Evolutionary conservation across 164 flowering plant genomes (phyloP).

Genomic region (Cinnamomum chago): DNA sequence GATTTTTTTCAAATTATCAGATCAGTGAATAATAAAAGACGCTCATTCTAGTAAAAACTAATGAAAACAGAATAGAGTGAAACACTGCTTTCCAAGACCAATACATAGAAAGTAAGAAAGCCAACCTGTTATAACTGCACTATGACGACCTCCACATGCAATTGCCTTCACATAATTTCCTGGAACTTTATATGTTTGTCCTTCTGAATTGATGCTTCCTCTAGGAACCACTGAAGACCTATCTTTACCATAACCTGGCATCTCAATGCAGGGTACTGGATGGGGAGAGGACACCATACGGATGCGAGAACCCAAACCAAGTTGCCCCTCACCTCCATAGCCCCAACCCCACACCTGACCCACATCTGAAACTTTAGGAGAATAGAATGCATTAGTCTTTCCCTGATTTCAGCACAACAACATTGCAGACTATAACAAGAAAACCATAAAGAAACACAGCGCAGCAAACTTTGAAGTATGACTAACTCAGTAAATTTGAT

Average conservation of each 20-base stretch:
- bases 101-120: too few species aligned
- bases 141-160: constrained; percentile 98
- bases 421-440: too few species aligned
- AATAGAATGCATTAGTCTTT: constrained; percentile 25
- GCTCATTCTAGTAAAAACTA: not conserved
- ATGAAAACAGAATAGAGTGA: not conserved
- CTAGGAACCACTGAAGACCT: constrained; percentile 40
- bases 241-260: constrained; percentile 48
- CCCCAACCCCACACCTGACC: constrained; percentile 99
- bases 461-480: too few species aligned
- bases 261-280: constrained; percentile 77
- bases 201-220: constrained; percentile 52
- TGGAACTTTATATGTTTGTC: constrained; percentile 51
- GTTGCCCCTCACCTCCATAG: constrained; percentile 99
- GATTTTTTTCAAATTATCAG: not conserved
- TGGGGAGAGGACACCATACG: constrained; percentile 97
- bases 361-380: constrained; percentile 64
- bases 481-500: too few species aligned
- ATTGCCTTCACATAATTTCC: constrained; percentile 82
- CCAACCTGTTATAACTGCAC: constrained; percentile 89
- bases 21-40: not conserved
- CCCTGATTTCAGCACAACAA: not conserved
- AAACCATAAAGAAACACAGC: not conserved
- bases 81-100: constrained; percentile 2
- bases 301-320: constrained; percentile 91